Conservation (phyloP, 768 basidiomycete species). For the Xerocomellus amylosporus region DNA sequence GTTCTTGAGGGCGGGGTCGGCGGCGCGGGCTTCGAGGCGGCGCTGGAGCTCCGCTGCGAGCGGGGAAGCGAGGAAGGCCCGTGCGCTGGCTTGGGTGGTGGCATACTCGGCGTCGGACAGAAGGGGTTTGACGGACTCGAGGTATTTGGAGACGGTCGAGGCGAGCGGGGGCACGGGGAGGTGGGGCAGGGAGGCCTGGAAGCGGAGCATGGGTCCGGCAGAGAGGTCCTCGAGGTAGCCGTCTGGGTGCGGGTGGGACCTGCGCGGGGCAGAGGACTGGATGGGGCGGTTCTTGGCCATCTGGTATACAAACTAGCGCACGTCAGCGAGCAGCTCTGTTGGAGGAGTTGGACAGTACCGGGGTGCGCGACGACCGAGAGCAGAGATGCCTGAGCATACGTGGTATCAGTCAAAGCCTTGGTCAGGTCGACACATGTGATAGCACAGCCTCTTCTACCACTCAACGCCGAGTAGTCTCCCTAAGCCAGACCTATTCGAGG, state of each 20-base stretch:
- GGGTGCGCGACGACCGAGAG: constrained; percentile 2
- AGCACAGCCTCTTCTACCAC: too few relatives aligned
- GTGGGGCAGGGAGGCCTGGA: constrained; percentile 65
- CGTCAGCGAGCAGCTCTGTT: not conserved
- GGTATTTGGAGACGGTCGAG: constrained; percentile 85
- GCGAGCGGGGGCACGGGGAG: constrained; percentile 84
- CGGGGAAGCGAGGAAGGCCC: constrained; percentile 67
- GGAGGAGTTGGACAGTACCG: not conserved
- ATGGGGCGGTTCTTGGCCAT: constrained; percentile 33
- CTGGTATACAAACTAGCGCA: constrained; percentile 13
- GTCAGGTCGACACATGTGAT: too few relatives aligned
- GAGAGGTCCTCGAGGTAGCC: constrained; percentile 53
- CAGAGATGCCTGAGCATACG: constrained; percentile 1
- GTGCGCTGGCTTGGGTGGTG: constrained; percentile 55
- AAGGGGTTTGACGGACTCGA: constrained; percentile 79
- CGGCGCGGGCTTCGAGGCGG: constrained; percentile 73
- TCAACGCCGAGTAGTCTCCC: too few relatives aligned
- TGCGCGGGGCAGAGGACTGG: constrained; percentile 19
- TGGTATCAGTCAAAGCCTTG: not conserved
- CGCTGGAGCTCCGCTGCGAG: constrained; percentile 71
- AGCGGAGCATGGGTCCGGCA: constrained; percentile 69
- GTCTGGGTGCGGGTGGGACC: constrained; percentile 35
- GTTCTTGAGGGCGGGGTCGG: constrained; percentile 53
- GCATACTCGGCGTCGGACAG: constrained; percentile 62
- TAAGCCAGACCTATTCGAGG: too few relatives aligned